These are phyloP conservation scores for Cercospora sp. DNA, from an alignment of 2,329 filamentous ascomycete genomes.

Conservation along the genomic window DNA sequence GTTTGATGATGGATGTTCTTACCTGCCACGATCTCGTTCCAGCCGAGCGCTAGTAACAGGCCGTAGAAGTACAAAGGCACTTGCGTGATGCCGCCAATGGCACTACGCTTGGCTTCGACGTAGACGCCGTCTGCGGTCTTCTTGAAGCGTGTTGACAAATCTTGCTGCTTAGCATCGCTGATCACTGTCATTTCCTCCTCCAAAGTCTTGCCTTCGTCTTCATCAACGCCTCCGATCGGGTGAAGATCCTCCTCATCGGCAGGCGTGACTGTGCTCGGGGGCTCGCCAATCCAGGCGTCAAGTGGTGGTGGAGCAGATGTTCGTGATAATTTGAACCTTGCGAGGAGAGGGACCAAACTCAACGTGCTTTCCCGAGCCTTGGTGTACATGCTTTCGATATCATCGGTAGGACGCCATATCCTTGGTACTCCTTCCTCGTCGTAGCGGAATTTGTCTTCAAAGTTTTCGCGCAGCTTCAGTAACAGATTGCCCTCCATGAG, in stretches of 20 bases:
- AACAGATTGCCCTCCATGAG: constrained; percentile 97
- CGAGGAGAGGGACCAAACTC: constrained; percentile 82
- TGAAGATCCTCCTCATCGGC: constrained; percentile 87
- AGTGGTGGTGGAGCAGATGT: constrained; percentile 80
- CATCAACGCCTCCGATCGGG: constrained; percentile 90
- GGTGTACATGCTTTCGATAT: constrained; percentile 95
- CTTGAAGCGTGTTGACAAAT: constrained; percentile 92
- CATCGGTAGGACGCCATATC: constrained; percentile 94
- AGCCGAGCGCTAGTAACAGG: constrained; percentile 84
- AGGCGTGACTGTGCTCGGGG: constrained; percentile 70
- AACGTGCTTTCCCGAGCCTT: constrained; percentile 89
- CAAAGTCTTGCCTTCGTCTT: constrained; percentile 81
- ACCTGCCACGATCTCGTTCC: constrained; percentile 97
- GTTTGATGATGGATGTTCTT: constrained; percentile 43
- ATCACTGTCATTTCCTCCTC: constrained; percentile 98
- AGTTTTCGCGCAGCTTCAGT: constrained; percentile 94
- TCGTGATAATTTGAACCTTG: constrained; percentile 74
- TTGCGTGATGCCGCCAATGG: constrained; percentile 91
- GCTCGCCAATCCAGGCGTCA: constrained; percentile 75
- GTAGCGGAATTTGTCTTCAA: constrained; percentile 98
- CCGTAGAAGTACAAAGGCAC: constrained; percentile 94
- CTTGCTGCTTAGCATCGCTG: constrained; percentile 83
- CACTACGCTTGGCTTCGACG: constrained; percentile 94
- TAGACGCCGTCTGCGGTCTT: constrained; percentile 98
- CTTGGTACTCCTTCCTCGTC: constrained; percentile 91